A percentile compares a stretch with the other conserved stretches of the same genome.
These are phyloP conservation scores for Pythium diclinum DNA, from an alignment of 352 stramenopile genomes.

Conservation along the genomic window DNA sequence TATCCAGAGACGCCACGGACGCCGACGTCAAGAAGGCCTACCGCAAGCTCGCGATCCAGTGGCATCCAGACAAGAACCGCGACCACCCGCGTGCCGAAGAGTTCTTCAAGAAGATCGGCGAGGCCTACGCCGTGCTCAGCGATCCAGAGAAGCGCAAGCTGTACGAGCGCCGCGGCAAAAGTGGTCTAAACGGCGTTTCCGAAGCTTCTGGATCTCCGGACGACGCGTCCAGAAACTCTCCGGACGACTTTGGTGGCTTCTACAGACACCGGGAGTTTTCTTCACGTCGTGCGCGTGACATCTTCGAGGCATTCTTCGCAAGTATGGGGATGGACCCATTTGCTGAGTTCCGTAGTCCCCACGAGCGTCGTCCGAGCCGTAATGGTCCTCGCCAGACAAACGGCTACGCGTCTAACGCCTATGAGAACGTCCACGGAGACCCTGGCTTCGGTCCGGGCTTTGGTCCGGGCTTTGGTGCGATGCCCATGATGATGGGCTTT, in stretches of 20 bases:
- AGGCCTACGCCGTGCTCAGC: conserved; percentile 88
- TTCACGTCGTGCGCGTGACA: conserved; percentile 52
- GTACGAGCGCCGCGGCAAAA: conserved; percentile 56
- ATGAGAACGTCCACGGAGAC: conserved; percentile 24
- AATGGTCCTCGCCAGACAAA: not conserved
- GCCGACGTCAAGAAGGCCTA: conserved; percentile 69
- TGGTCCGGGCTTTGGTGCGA: conserved; percentile 19
- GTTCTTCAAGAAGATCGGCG: conserved; percentile 87
- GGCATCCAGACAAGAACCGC: conserved; percentile 94
- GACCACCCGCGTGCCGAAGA: conserved; percentile 75
- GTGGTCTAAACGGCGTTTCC: conserved; percentile 20
- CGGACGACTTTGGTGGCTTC: conserved; percentile 4
- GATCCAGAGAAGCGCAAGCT: conserved; percentile 56
- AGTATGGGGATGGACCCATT: conserved; percentile 51
- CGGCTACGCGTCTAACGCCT: conserved; percentile 9
- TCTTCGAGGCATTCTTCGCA: conserved; percentile 74
- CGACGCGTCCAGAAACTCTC: not conserved
- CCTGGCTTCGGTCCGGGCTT: conserved; percentile 36
- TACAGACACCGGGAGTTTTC: conserved; percentile 33
- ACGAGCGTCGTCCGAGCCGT: not conserved
- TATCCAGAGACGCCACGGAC: conserved; percentile 38
- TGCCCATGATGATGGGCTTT: conserved; percentile 27
- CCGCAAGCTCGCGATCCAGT: conserved; percentile 77
- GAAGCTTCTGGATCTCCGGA: conserved; percentile 3
- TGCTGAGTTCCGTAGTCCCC: conserved; percentile 40